Conservation (phyloP, 306 rosid species). For the Quercus variabilis region DNA sequence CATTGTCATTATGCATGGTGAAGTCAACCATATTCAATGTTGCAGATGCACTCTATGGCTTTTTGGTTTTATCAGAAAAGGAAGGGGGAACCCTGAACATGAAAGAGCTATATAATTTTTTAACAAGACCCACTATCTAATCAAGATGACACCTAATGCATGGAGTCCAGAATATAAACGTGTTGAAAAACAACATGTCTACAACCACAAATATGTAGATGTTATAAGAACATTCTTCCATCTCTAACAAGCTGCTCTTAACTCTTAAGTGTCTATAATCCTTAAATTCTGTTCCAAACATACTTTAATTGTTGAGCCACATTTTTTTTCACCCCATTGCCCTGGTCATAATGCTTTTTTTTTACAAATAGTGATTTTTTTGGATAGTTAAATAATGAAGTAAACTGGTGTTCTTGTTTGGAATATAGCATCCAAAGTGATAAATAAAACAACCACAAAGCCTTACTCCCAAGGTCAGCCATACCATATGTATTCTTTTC, state of each 20-base stretch:
- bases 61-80: constrained; percentile 5
- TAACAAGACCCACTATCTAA: not conserved
- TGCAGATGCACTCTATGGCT: not conserved
- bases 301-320: not conserved
- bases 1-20: not conserved
- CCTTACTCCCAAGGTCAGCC: no score
- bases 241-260: not conserved
- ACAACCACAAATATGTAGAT: not conserved
- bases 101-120: not conserved
- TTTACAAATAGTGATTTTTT: not conserved
- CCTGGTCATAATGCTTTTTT: not conserved
- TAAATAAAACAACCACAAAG: not conserved
- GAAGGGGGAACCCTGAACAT: not conserved
- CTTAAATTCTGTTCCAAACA: not conserved
- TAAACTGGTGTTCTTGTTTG: not conserved
- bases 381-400: no score
- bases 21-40: not conserved
- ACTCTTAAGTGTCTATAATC: not conserved
- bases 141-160: not conserved
- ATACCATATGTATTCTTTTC: no score
- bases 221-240: not conserved
- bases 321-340: not conserved
- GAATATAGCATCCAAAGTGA: not conserved
- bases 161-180: not conserved
- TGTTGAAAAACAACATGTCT: not conserved